Evolutionary conservation across 1,284 basidiomycete genomes (phyloP).

Genomic region (Apiotrichum gracile): DNA sequence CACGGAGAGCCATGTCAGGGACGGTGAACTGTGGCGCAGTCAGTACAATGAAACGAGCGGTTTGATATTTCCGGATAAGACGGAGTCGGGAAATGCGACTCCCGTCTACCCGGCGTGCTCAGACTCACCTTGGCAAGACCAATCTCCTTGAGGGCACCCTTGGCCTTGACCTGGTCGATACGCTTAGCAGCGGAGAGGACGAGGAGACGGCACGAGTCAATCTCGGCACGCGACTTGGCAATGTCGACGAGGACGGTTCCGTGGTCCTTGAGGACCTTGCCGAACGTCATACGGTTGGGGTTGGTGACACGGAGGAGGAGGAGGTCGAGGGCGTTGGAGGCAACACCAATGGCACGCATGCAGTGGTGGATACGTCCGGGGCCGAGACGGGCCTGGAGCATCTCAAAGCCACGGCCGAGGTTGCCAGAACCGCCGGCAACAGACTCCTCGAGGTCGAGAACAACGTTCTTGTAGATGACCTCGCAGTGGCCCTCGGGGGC

Average conservation of each 20-base stretch:
- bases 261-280: constrained; percentile 84
- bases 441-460: constrained; percentile 58
- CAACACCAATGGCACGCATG: constrained; percentile 92
- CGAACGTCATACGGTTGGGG: constrained; percentile 83
- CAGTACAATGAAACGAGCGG: neutral
- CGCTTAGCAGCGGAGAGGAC: constrained; percentile 90
- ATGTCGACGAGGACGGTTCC: constrained; percentile 86
- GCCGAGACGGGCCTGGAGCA: constrained; percentile 93
- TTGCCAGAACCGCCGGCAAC: constrained; percentile 64
- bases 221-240: constrained; percentile 85
- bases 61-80: neutral
- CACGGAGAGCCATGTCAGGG: constrained; percentile 74
- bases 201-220: constrained; percentile 77
- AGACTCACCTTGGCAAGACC: constrained; percentile 71
- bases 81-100: neutral
- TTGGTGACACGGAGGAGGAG: constrained; percentile 91
- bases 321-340: constrained; percentile 75
- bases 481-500: constrained; percentile 95
- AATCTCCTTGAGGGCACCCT: constrained; percentile 94
- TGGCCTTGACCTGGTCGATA: constrained; percentile 84
- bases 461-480: constrained; percentile 87
- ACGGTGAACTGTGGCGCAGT: constrained; percentile 70
- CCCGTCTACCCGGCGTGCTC: neutral
- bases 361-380: constrained; percentile 97
- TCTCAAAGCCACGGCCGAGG: constrained; percentile 93